phyloP scores from a whole-genome alignment of 2,329 filamentous ascomycete genomes.

The Colletotrichum neosansevieriae region DNA sequence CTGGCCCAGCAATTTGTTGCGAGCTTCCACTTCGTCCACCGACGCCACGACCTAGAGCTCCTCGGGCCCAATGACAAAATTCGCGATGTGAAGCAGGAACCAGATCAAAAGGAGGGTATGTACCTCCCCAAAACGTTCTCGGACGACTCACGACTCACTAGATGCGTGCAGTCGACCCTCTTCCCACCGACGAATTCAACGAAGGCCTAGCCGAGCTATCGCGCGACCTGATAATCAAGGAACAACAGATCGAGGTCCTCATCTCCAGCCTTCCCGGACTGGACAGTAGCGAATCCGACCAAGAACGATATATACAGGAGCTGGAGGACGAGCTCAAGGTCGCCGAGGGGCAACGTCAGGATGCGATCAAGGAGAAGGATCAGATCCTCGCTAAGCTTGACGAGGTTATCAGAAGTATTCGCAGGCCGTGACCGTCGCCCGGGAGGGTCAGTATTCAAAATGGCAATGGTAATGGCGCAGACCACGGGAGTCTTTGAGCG shows the following conservation, averaged over 20 bases:
- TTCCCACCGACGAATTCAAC: conserved; percentile 73
- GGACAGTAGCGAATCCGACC: conserved; percentile 82
- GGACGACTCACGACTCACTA: conserved; percentile 27
- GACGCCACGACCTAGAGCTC: conserved; percentile 74
- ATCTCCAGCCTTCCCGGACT: conserved; percentile 82
- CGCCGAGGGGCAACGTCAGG: conserved; percentile 71
- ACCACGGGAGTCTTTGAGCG: too few species aligned
- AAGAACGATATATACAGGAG: conserved; percentile 74
- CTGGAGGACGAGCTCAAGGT: conserved; percentile 74
- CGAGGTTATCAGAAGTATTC: conserved; percentile 69
- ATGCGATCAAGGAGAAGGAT: conserved; percentile 74
- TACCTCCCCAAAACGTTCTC: background rate
- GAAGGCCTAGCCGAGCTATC: conserved; percentile 79
- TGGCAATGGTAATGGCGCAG: conserved; percentile 16
- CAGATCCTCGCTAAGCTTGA: conserved; percentile 71
- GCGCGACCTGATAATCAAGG: conserved; percentile 80
- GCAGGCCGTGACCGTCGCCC: conserved; percentile 61
- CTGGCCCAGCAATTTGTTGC: conserved; percentile 77
- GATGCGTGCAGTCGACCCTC: conserved; percentile 64
- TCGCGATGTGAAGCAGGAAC: conserved; percentile 67
- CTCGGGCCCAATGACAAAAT: conserved; percentile 70
- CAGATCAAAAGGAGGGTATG: conserved; percentile 64
- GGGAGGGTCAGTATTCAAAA: conserved; percentile 13
- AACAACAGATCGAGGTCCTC: conserved; percentile 84
- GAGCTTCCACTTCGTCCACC: conserved; percentile 74